phyloP scores from a whole-genome alignment of 1,284 basidiomycete species.

The Heterobasidion irregulare region DNA sequence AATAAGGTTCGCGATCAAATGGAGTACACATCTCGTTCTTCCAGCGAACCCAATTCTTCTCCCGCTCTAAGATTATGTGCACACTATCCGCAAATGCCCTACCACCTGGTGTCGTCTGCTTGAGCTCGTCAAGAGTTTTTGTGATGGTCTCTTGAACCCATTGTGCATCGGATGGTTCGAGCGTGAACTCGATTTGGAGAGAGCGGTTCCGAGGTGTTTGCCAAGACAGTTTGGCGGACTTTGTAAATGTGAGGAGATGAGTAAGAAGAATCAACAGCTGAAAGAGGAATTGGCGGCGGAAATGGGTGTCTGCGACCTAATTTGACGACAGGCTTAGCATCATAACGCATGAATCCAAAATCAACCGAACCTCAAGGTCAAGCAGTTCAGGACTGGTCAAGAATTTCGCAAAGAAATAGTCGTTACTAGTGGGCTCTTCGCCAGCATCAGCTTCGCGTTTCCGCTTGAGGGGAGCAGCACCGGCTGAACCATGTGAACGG shows the following conservation, averaged over 20 bases:
- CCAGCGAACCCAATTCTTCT: slow-evolving; percentile 83
- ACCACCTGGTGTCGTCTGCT: slow-evolving; percentile 67
- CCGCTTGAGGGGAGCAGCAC: slow-evolving; percentile 41
- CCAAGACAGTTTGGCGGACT: slow-evolving; percentile 56
- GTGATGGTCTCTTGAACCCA: slow-evolving; percentile 67
- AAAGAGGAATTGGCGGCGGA: slow-evolving; percentile 86
- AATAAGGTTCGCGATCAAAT: slow-evolving; percentile 66
- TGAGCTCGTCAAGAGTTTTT: slow-evolving; percentile 62
- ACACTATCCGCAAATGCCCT: slow-evolving; percentile 69
- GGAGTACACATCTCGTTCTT: slow-evolving; percentile 71
- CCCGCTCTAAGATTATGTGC: slow-evolving; percentile 61
- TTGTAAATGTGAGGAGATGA: slow-evolving; percentile 74
- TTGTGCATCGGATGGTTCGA: slow-evolving; percentile 54
- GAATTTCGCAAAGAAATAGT: slow-evolving; percentile 90
- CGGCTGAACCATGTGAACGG: slow-evolving; percentile 24
- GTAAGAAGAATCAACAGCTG: slow-evolving; percentile 80
- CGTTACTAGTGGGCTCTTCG: slow-evolving; percentile 40
- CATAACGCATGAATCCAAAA: no score
- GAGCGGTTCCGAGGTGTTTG: slow-evolving; percentile 56
- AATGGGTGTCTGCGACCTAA: slow-evolving; percentile 80
- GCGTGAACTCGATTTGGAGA: slow-evolving; percentile 72
- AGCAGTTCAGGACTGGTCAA: slow-evolving; percentile 80
- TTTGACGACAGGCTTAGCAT: not conserved
- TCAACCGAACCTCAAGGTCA: slow-evolving; percentile 65
- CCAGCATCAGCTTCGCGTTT: slow-evolving; percentile 51